Percentiles rank a stretch among this genome's conserved stretches.
phyloP scores from a whole-genome alignment of 192 early-diverging fungal genomes.

The Umbelopsis ramanniana region DNA sequence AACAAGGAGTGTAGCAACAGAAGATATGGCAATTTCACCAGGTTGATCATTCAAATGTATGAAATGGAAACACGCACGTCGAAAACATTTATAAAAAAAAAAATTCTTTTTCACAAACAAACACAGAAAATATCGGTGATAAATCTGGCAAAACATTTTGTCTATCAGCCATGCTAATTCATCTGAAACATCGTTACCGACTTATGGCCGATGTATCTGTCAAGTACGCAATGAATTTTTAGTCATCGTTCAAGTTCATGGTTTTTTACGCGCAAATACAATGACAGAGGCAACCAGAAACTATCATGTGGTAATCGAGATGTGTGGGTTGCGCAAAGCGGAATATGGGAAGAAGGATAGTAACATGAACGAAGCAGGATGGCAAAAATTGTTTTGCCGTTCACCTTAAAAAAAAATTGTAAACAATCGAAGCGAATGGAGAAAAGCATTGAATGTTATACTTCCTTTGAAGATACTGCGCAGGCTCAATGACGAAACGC shows the following conservation, averaged over 20 bases:
- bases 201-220: too few species aligned
- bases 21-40: too few species aligned
- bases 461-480: background rate
- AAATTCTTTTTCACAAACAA: too few species aligned
- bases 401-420: background rate
- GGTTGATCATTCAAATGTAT: too few species aligned
- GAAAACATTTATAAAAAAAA: too few species aligned
- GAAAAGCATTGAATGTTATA: background rate
- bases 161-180: too few species aligned
- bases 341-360: background rate
- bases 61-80: too few species aligned
- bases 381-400: slow-evolving; percentile 25
- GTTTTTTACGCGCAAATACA: background rate
- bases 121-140: too few species aligned
- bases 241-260: too few species aligned
- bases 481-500: background rate
- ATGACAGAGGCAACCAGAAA: background rate
- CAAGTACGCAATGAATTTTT: too few species aligned
- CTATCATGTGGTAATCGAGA: background rate
- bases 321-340: slow-evolving; percentile 2
- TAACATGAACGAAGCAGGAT: background rate
- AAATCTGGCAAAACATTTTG: too few species aligned
- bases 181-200: too few species aligned
- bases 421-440: background rate
- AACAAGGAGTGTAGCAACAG: background rate